A percentile compares a stretch with the other conserved stretches of the same genome.
Conservation (phyloP, 352 stramenopile genomes). For the Globisporangium splendens region DNA sequence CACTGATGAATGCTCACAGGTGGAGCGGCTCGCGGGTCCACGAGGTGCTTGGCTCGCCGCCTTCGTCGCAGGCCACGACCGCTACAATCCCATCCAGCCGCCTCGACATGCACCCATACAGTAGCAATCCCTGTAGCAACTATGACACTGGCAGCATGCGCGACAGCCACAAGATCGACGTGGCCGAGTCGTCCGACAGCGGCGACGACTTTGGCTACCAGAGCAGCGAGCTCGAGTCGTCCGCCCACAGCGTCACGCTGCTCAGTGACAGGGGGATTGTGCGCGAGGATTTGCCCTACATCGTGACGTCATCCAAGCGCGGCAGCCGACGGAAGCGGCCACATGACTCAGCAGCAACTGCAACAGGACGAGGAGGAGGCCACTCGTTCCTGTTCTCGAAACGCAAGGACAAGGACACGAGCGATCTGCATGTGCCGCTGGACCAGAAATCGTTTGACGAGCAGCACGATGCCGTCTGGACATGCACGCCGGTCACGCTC, state of each 20-base stretch:
- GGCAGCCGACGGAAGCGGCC: neutral
- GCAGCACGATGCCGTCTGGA: slow-evolving; percentile 12
- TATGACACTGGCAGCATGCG: neutral
- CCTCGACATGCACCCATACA: neutral
- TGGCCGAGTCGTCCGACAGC: slow-evolving; percentile 4
- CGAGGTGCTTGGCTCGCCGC: too few relatives aligned
- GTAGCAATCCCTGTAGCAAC: neutral
- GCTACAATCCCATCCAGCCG: too few relatives aligned
- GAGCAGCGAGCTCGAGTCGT: slow-evolving; percentile 10
- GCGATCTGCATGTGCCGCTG: slow-evolving; percentile 33
- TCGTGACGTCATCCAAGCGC: slow-evolving; percentile 3
- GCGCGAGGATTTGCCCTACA: slow-evolving; percentile 15
- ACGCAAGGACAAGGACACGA: slow-evolving; percentile 13
- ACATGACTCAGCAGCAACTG: slow-evolving; percentile 7
- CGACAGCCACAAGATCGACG: slow-evolving; percentile 4
- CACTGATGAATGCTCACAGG: too few relatives aligned
- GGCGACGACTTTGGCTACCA: slow-evolving; percentile 3
- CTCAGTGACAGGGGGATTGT: slow-evolving; percentile 19
- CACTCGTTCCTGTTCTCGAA: slow-evolving; percentile 21
- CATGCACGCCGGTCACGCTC: slow-evolving; percentile 24
- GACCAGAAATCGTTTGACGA: slow-evolving; percentile 16
- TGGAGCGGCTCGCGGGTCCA: too few relatives aligned
- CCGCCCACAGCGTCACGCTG: slow-evolving; percentile 5
- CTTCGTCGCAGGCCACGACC: too few relatives aligned
- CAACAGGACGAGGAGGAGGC: neutral